Base-by-base conservation (phyloP, 352 stramenopile species). In the Phytophthora podocarpi region DNA sequence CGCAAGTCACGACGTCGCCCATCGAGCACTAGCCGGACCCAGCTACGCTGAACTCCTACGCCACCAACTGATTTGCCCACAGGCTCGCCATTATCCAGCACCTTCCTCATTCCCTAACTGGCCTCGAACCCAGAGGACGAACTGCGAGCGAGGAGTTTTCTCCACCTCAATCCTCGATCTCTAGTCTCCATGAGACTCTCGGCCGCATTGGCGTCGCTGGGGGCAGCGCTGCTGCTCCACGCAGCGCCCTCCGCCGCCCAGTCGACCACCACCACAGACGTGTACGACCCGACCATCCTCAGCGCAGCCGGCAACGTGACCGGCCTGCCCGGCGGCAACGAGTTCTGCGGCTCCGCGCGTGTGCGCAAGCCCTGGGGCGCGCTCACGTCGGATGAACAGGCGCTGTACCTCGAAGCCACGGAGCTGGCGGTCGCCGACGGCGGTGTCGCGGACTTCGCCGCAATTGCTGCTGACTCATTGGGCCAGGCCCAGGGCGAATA, bases 341-440 rank as follows among this genome's bases (percentile, higher is more conserved):
- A 64, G 4, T 57, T 75, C 23, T 90, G 81, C 26, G 52, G 63
- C 23, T 42, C 37, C 1, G 32, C 40, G 9, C 82, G 82, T 21
- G 74, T 91, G 15, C 79, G 82, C 16, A 83, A 85, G 18, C 70
- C 76, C 0, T 91, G 82, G 82, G 66, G 64, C 0, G 59, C 64
- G 4, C 61, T 91, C 20, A 63, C 62, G 1, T 32, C 46, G 7
- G 59, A 71, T 20, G 82, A 88, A 41, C 72, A 91, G 32, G 64
- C 68, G 18, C 62, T 89, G 18, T 90, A 87, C 59, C 58, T 87
- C 0, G 78, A 90, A 52, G 81, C 81, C 12, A 65, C 79, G 2
- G 37, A 57, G 5, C 16, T 76, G 18, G 81, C 76, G 2, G 41
- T 87, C 28, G 55, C 78, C 15, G 60, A 72, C 37, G 81, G 81